Percentiles rank a stretch among this genome's conserved stretches.
Evolutionary conservation across 1,284 basidiomycete genomes (phyloP).

Genomic region (Heterobasidion parviporum): DNA sequence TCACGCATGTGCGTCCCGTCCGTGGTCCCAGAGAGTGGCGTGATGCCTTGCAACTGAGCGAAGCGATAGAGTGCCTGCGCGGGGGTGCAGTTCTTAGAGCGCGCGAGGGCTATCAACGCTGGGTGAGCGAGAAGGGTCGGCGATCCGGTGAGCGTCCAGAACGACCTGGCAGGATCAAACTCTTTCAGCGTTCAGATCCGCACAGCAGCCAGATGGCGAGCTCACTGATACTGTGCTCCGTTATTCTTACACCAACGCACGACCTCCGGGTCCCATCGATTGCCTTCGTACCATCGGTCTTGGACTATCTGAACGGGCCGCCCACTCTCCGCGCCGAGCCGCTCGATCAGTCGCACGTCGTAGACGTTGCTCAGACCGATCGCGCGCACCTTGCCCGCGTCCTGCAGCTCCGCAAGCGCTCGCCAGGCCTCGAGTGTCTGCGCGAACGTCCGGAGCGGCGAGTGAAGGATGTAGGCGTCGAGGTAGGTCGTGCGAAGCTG

Average conservation of each 20-base stretch:
- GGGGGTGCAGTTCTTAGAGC: slow-evolving; percentile 41
- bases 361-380: slow-evolving; percentile 78
- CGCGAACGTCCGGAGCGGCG: slow-evolving; percentile 50
- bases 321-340: slow-evolving; percentile 40
- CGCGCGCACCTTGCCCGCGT: slow-evolving; percentile 48
- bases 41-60: slow-evolving; percentile 50
- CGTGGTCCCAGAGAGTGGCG: slow-evolving; percentile 60
- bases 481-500: slow-evolving; percentile 65
- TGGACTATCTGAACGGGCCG: slow-evolving; percentile 62
- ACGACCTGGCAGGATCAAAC: slow-evolving; percentile 44
- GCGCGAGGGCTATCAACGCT: slow-evolving; percentile 36
- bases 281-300: slow-evolving; percentile 78
- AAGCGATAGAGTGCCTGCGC: slow-evolving; percentile 63
- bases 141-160: slow-evolving; percentile 80
- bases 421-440: slow-evolving; percentile 64
- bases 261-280: slow-evolving; percentile 63
- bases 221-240: slow-evolving; percentile 67
- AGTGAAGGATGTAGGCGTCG: slow-evolving; percentile 73
- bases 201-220: slow-evolving; percentile 7
- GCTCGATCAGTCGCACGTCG: slow-evolving; percentile 45
- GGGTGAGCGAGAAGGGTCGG: slow-evolving; percentile 50
- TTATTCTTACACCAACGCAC: slow-evolving; percentile 45
- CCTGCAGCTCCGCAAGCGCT: slow-evolving; percentile 49
- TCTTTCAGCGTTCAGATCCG: neutral
- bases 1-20: slow-evolving; percentile 50